A percentile compares a stretch with the other conserved stretches of the same genome.
Evolutionary conservation across 257 asterid genomes (phyloP).

Genomic region (Solanum rostratum): DNA sequence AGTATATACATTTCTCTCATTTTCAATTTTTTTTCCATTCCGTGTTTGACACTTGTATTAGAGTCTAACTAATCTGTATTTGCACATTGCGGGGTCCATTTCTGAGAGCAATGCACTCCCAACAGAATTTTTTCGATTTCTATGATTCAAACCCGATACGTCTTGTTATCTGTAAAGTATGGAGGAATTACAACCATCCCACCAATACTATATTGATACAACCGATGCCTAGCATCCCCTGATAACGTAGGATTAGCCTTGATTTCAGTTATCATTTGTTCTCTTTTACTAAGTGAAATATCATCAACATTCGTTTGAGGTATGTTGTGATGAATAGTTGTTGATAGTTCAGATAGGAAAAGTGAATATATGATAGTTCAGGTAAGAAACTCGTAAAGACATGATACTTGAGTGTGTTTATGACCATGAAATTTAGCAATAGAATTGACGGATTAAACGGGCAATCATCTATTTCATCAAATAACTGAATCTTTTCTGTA

Average conservation of each 20-base stretch:
- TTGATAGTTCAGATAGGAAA: too few species aligned
- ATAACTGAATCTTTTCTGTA: not conserved
- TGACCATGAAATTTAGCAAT: not conserved
- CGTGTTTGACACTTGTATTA: not conserved
- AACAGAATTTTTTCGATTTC: not conserved
- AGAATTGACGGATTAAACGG: not conserved
- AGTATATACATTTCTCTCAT: not conserved
- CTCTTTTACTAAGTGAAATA: too few species aligned
- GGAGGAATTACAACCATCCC: not conserved
- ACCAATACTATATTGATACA: too few species aligned
- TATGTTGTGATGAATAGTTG: too few species aligned
- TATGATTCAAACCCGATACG: not conserved
- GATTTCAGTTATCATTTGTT: too few species aligned
- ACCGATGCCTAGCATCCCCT: not conserved
- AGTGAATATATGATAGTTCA: too few species aligned
- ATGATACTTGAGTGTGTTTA: too few species aligned
- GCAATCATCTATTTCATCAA: not conserved
- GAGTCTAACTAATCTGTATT: not conserved
- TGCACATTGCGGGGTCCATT: not conserved
- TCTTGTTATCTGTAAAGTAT: not conserved
- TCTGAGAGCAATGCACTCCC: not conserved
- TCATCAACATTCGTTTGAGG: too few species aligned
- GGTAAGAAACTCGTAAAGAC: too few species aligned
- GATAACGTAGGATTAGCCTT: not conserved
- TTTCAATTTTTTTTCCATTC: not conserved